Evolutionary conservation across 148 eudicot genomes (phyloP), one percentile per base, ranked within the genome.

Genomic region (Pouteria glomerata): DNA sequence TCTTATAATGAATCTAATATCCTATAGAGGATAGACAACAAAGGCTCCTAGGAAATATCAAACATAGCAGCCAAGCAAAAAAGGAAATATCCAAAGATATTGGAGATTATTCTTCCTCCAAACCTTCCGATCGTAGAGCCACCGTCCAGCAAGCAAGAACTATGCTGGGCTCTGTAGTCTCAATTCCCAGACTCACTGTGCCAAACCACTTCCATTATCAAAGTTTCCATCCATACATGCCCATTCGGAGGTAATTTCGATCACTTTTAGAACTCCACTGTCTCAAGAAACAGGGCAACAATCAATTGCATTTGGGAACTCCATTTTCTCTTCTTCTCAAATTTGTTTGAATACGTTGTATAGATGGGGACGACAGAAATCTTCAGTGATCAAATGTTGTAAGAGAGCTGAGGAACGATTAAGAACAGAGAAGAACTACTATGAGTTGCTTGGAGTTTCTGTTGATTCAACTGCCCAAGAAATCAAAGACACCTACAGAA

Each of bases 381-480:
- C 71, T 18, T 23, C 30, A 15, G 51, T 16, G 1, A 30, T 71
- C 39, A 74, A 67, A 53, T 84, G 88, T 59, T 44, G 76, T 44
- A 69, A 59, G 44, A 57, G 56, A 7, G 35, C 68, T 27, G 66
- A 35, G 41, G 59, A 75, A 13, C 60, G 76, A 55, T 58, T 7
- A 34, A 23, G 57, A 24, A 55, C 58, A 45, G 60, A 75, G 59
- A 70, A 66, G 73, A 86, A 75, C 61, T 76, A 77, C 64, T 86
- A 86, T 60, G 85, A 84, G 59, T 55, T 84, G 73, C 84, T 86
- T 26, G 90, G 90, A 45, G 78, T 86, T 67, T 80, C 87, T 23
- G 60, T 70, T 26, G 71, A 79, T 68, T 80, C 90, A 23, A 75
- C 65, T 68, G 35, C 78, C 16, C 69, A 61, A 66, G 77, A 83